Base-by-base conservation (phyloP, 2,329 filamentous ascomycete species). In the Trichoderma koningii region DNA sequence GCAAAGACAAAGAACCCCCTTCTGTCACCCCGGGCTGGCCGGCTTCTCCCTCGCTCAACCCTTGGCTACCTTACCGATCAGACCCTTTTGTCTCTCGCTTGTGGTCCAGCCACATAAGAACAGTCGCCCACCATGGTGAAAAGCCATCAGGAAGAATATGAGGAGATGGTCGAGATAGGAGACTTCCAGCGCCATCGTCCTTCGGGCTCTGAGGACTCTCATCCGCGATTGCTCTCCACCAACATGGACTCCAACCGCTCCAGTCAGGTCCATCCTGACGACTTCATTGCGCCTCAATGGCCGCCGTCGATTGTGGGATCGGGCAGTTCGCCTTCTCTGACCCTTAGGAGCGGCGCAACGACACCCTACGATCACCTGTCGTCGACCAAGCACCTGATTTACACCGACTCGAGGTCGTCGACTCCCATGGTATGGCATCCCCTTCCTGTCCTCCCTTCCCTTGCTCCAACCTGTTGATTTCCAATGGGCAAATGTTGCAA, bases 361-460 rank as follows among this genome's bases (percentile, higher is more conserved):
- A 73, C 72, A 17, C 72, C 69, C 7, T 64, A 68, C 28, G 69
- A 70, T 41, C 55, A 55, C 28, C 38, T 67, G 50, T 66, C 70
- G 55, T 64, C 66, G 45, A 67, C 72, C 47, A 53, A 51, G 38
- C 55, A 66, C 38, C 42, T 60, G 28, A 69, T 71, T n/a, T 73
- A 72, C 5, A 69, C 71, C 63, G 72, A 73, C 64, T 73, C 72
- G 66, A 68, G 72, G 66, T 71, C 71, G 21, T 72, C 71, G 57
- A 74, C 71, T 65, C 65, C 73, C 48, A 74, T 73, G 70, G 71
- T 70, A 73, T 65, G 50, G 7, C 17, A n/a, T 61, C 3, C 42
- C 30, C 19, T 10, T 56, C 44, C 55, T 55, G 2, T n/a, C 19
- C 21, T 67, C 50, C 47, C 21, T 30, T 28, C 64, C 17, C 34